phyloP scores from a whole-genome alignment of 768 basidiomycete genomes.

The Phylloporus sp. region DNA sequence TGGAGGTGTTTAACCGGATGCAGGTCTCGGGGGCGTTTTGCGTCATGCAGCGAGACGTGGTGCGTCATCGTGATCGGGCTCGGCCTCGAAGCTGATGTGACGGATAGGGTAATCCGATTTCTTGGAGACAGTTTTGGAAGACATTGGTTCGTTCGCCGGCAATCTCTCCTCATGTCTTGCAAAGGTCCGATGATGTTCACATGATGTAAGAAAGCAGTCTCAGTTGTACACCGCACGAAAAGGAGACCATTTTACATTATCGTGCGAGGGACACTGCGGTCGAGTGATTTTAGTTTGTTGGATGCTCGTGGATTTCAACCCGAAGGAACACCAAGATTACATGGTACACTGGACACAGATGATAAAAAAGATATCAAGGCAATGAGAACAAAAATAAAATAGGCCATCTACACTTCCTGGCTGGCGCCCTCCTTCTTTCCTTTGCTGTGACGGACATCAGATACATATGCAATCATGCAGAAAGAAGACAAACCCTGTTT shows the following conservation, averaged over 20 bases:
- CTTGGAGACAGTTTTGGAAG: slow-evolving; percentile 76
- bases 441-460: slow-evolving; percentile 24
- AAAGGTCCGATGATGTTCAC: slow-evolving; percentile 4
- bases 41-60: slow-evolving; percentile 65
- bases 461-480: not conserved
- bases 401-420: slow-evolving; percentile 26
- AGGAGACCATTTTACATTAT: too few species aligned
- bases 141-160: slow-evolving; percentile 45
- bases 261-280: too few species aligned
- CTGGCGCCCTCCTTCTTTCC: slow-evolving; percentile 32
- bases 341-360: slow-evolving; percentile 26
- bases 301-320: slow-evolving; percentile 16
- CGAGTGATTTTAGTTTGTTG: not conserved
- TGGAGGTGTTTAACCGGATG: slow-evolving; percentile 54
- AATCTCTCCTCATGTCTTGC: slow-evolving; percentile 56
- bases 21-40: slow-evolving; percentile 57
- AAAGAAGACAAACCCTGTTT: slow-evolving; percentile 21
- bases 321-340: slow-evolving; percentile 16
- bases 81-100: not conserved
- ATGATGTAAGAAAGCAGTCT: not conserved
- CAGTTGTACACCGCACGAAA: too few species aligned
- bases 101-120: slow-evolving; percentile 66
- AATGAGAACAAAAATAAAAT: slow-evolving; percentile 14
- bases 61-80: slow-evolving; percentile 29
- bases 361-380: slow-evolving; percentile 26